Conservation (phyloP, 768 basidiomycete genomes). For the Cubamyces sp. region DNA sequence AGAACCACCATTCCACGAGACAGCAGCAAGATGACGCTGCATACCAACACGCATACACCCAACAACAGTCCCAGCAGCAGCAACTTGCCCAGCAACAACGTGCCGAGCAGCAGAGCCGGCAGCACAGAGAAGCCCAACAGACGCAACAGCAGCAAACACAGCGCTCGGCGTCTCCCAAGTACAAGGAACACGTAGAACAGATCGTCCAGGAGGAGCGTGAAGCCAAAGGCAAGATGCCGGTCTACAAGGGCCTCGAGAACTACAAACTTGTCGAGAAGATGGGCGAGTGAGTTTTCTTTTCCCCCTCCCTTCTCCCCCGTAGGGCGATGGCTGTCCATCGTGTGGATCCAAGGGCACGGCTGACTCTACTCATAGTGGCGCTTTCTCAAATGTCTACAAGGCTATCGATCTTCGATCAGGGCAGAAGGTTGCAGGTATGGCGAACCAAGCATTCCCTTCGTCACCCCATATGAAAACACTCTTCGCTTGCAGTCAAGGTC, state of each 20-base stretch:
- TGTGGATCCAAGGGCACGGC: neutral
- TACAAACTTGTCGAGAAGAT: conserved; percentile 82
- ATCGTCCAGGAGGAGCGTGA: conserved; percentile 79
- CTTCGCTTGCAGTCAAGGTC: conserved; percentile 70
- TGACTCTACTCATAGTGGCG: conserved; percentile 59
- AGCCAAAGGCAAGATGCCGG: conserved; percentile 78
- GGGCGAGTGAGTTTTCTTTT: conserved; percentile 76
- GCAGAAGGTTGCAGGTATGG: conserved; percentile 81
- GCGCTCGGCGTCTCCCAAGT: conserved; percentile 37
- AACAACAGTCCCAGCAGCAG: conserved; percentile 17
- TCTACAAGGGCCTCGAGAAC: conserved; percentile 81
- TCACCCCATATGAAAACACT: conserved; percentile 8
- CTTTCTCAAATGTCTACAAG: conserved; percentile 99
- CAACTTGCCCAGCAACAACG: conserved; percentile 21
- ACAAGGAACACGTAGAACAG: conserved; percentile 56
- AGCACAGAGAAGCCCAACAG: conserved; percentile 31
- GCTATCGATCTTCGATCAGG: conserved; percentile 77
- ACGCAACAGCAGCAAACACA: conserved; percentile 39
- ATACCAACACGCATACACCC: conserved; percentile 13
- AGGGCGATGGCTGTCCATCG: too few relatives aligned
- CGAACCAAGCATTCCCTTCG: conserved; percentile 29
- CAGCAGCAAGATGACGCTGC: conserved; percentile 29
- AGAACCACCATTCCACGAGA: conserved; percentile 39
- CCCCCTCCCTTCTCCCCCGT: neutral
- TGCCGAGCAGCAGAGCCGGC: conserved; percentile 21